Percentiles rank a stretch among this genome's conserved stretches.
These are phyloP conservation scores for Xylaria sp. DNA, from an alignment of 2,329 filamentous ascomycete species.

Conservation along the genomic window DNA sequence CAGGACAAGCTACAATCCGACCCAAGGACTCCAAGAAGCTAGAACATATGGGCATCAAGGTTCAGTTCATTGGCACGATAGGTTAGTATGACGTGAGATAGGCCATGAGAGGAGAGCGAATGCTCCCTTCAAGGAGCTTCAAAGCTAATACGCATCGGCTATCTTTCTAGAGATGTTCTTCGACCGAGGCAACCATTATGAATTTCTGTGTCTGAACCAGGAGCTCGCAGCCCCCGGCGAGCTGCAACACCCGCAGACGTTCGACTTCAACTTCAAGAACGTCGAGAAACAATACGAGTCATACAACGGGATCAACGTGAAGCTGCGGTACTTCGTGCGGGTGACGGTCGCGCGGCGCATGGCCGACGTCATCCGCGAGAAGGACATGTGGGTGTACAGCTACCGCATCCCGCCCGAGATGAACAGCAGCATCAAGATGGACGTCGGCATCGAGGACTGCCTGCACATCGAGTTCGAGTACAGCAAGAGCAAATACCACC, in stretches of 20 bases:
- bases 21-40: slow-evolving; percentile 98
- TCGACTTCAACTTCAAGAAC: slow-evolving; percentile 99
- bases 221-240: slow-evolving; percentile 97
- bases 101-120: neutral
- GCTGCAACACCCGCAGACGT: slow-evolving; percentile 97
- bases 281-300: slow-evolving; percentile 99
- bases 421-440: slow-evolving; percentile 99
- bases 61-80: slow-evolving; percentile 99
- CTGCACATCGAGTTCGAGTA: slow-evolving; percentile 99
- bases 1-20: slow-evolving; percentile 92
- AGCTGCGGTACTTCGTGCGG: slow-evolving; percentile 96
- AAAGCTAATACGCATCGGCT: slow-evolving; percentile 14
- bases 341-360: slow-evolving; percentile 97
- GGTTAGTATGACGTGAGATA: slow-evolving; percentile 62
- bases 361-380: slow-evolving; percentile 97
- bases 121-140: neutral
- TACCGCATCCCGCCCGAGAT: slow-evolving; percentile 98
- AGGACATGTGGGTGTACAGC: slow-evolving; percentile 99
- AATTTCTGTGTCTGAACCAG: slow-evolving; percentile 96
- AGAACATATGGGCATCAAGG: slow-evolving; percentile 98
- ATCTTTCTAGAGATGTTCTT: slow-evolving; percentile 93
- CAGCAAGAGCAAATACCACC: slow-evolving; percentile 98
- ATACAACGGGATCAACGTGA: slow-evolving; percentile 99
- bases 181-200: slow-evolving; percentile 98
- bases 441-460: slow-evolving; percentile 99